These are phyloP conservation scores for Hyaloscypha finlandica DNA, from an alignment of 495 filamentous ascomycete species.

Conservation along the genomic window DNA sequence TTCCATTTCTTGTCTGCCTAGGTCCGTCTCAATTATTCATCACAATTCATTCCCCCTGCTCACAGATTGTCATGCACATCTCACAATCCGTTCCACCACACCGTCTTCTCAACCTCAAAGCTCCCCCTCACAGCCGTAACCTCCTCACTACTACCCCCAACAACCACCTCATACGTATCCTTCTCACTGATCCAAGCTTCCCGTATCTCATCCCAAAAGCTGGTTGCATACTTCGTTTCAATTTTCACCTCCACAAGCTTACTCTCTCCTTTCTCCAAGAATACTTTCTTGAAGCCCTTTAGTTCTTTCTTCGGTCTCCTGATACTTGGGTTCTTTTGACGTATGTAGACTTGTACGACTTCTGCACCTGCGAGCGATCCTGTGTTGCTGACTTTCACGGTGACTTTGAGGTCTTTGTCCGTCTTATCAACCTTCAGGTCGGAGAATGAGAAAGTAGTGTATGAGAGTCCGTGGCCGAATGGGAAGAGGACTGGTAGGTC, in stretches of 20 bases:
- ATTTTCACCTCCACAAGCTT: constrained; percentile 50
- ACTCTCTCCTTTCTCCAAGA: constrained; percentile 66
- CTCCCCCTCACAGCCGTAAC: constrained; percentile 42
- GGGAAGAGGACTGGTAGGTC: constrained; percentile 71
- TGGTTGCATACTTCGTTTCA: constrained; percentile 61
- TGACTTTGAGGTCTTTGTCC: constrained; percentile 58
- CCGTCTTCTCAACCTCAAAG: constrained; percentile 57
- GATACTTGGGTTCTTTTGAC: constrained; percentile 42
- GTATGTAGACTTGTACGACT: constrained; percentile 76
- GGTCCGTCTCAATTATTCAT: not conserved
- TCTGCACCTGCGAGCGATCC: constrained; percentile 67
- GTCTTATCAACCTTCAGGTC: constrained; percentile 47
- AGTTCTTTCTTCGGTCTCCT: constrained; percentile 72
- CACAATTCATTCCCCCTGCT: too few species aligned
- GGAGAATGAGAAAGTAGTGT: constrained; percentile 72
- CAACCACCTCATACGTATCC: constrained; percentile 61
- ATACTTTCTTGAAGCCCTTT: constrained; percentile 78
- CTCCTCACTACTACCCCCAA: constrained; percentile 53
- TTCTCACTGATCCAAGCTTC: constrained; percentile 67
- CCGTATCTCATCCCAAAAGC: constrained; percentile 72
- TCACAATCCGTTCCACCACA: constrained; percentile 56
- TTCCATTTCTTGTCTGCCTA: not conserved
- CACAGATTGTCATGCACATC: too few species aligned
- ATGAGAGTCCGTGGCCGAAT: constrained; percentile 83
- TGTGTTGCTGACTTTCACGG: constrained; percentile 68